Evolutionary conservation across 2,329 filamentous ascomycete genomes (phyloP).

Genomic region (Alternaria consortialis): DNA sequence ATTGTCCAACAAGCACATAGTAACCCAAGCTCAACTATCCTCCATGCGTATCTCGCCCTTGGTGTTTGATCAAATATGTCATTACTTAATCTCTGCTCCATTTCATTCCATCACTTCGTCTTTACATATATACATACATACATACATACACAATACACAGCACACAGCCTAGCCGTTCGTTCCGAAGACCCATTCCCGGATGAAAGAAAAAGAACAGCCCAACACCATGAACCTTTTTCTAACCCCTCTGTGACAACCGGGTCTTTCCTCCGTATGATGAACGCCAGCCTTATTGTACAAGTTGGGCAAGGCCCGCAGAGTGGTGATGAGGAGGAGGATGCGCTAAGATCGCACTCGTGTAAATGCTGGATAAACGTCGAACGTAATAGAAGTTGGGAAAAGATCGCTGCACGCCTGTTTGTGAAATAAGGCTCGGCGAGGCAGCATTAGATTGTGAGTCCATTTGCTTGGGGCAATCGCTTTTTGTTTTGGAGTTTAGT

Average conservation of each 20-base stretch:
- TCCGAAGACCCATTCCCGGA: neutral
- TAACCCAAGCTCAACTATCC: no score
- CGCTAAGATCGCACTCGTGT: conserved; percentile 21
- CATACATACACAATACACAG: conserved; percentile 15
- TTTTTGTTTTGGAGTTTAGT: conserved; percentile 1
- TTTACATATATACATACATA: conserved; percentile 9
- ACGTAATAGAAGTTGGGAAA: conserved; percentile 16
- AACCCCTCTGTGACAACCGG: neutral
- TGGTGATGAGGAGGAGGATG: conserved; percentile 21
- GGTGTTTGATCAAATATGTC: conserved; percentile 3
- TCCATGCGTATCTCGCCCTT: neutral
- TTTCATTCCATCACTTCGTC: conserved; percentile 16
- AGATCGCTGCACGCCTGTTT: conserved; percentile 1
- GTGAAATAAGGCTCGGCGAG: neutral
- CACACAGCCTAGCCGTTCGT: neutral
- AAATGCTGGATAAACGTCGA: conserved; percentile 23
- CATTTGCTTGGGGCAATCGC: neutral
- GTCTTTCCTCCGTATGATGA: conserved; percentile 10
- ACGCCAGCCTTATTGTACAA: conserved; percentile 31
- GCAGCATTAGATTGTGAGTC: neutral
- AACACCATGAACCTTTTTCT: conserved; percentile 14
- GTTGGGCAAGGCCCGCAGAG: conserved; percentile 24
- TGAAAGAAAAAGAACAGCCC: neutral
- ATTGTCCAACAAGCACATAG: no score
- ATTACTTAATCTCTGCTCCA: conserved; percentile 4